A percentile compares a stretch with the other conserved stretches of the same genome.
phyloP scores from a whole-genome alignment of 108 stramenopile genomes.

The Pinguiococcus pyrenoidosus region DNA sequence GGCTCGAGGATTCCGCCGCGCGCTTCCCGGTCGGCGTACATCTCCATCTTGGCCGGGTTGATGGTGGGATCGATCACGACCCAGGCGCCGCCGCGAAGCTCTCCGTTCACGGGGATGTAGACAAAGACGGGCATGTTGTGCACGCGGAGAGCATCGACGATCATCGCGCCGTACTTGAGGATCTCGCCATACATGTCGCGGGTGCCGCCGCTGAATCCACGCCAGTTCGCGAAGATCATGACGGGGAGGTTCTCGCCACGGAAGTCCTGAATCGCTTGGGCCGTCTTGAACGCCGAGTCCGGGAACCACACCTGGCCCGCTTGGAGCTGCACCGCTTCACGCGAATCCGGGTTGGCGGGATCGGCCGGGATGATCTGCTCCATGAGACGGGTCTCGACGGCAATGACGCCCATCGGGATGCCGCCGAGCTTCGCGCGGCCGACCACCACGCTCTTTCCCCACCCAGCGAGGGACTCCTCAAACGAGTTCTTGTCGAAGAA shows the following conservation, averaged over 20 bases:
- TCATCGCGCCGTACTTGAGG: conserved; percentile 94
- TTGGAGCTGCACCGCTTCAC: conserved; percentile 84
- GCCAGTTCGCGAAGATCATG: conserved; percentile 98
- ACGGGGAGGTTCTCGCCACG: conserved; percentile 73
- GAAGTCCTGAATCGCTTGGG: conserved; percentile 88
- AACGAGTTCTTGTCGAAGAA: conserved; percentile 90
- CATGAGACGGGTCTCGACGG: conserved; percentile 84
- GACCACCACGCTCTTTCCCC: conserved; percentile 93
- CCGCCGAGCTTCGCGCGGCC: conserved; percentile 91
- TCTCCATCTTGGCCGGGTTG: conserved; percentile 91
- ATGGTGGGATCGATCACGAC: conserved; percentile 97
- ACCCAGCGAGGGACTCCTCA: conserved; percentile 77
- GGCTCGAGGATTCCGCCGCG: conserved; percentile 80
- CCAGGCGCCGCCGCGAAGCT: conserved; percentile 96
- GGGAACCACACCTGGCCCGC: conserved; percentile 93
- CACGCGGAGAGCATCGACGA: conserved; percentile 89
- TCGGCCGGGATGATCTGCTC: conserved; percentile 88
- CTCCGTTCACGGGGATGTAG: conserved; percentile 89
- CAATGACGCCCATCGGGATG: conserved; percentile 91
- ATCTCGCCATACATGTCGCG: conserved; percentile 97
- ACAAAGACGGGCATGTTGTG: conserved; percentile 92
- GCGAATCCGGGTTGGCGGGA: conserved; percentile 86
- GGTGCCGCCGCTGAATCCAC: conserved; percentile 90
- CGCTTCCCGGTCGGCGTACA: conserved; percentile 82
- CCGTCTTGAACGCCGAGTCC: conserved; percentile 93